Base-by-base conservation (phyloP, 1,284 basidiomycete genomes). In the Schizophyllum commune region DNA sequence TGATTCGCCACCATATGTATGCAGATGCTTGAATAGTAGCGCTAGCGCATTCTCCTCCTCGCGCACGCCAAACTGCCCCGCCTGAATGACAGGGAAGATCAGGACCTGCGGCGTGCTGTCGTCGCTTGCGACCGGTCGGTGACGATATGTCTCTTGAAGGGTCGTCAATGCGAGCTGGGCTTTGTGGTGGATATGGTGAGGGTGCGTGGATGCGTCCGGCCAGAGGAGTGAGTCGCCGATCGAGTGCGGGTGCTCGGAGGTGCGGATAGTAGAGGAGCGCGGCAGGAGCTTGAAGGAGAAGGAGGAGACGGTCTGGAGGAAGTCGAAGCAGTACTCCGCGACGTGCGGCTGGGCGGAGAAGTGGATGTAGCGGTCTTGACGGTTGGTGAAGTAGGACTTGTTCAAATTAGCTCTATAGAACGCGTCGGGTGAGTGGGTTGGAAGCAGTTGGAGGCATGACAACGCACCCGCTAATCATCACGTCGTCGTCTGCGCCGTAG, bases 391-490 rank as follows among this genome's bases (percentile, higher is more conserved):
- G 74, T 99, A 99, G 32, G 95, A 93, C 59, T 83, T 81, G 68
- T 91, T 96, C 56, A 99, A 80, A 71, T 99, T 99, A n/a, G n/a
- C n/a, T n/a, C n/a, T n/a, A n/a, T n/a, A n/a, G n/a, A n/a, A n/a
- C n/a, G n/a, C n/a, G n/a, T n/a, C n/a, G n/a, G n/a, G n/a, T n/a
- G n/a, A n/a, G n/a, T n/a, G n/a, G n/a, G n/a, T n/a, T n/a, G n/a
- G n/a, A n/a, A n/a, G n/a, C n/a, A n/a, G n/a, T n/a, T n/a, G n/a
- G n/a, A n/a, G n/a, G n/a, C n/a, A n/a, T n/a, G n/a, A n/a, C n/a
- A n/a, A 78, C 91, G 75, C 70, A 96, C 95, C 96, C 97, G 68
- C 87, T 94, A 65, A 99, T 88, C 71, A 99, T 85, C 51, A 99
- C 83, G 61, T 94, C 86, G 70, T 98, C 88, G 70, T 99, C 97